These are phyloP conservation scores for Pinus tabuliformis DNA, from an alignment of 75 land plant species.

Conservation along the genomic window DNA sequence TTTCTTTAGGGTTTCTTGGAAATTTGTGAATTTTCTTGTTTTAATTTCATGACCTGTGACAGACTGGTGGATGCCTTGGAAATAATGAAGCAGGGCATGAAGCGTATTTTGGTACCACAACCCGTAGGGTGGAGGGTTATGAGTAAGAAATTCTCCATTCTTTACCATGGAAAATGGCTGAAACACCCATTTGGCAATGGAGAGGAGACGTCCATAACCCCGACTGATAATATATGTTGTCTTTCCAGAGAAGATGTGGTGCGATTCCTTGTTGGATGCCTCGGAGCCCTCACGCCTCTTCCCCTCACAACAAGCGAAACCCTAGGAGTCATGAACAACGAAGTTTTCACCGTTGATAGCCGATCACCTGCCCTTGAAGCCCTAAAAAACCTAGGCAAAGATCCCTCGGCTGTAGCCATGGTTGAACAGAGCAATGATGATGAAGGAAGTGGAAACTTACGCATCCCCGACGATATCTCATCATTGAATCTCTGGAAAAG, in stretches of 20 bases:
- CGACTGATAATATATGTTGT: conserved; percentile 62
- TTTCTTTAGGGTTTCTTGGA: neutral
- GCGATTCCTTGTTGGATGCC: conserved; percentile 74
- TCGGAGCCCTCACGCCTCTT: conserved; percentile 74
- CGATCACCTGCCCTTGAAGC: conserved; percentile 50
- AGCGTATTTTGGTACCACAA: too few relatives aligned
- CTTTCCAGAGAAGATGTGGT: conserved; percentile 78
- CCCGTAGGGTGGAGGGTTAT: too few relatives aligned
- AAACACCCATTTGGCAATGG: conserved; percentile 19
- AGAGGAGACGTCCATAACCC: conserved; percentile 11
- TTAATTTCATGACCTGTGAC: too few relatives aligned
- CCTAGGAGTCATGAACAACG: conserved; percentile 43
- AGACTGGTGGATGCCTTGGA: too few relatives aligned
- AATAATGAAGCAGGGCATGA: too few relatives aligned
- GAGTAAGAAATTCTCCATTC: conserved; percentile 42
- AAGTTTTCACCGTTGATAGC: conserved; percentile 38
- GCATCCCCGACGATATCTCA: conserved; percentile 79
- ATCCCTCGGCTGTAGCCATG: conserved; percentile 72
- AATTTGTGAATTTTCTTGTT: neutral
- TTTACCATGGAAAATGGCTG: conserved; percentile 68
- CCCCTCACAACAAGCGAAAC: conserved; percentile 72
- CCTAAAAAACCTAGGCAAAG: conserved; percentile 22
- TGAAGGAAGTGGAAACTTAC: conserved; percentile 15
- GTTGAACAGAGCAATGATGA: conserved; percentile 39
- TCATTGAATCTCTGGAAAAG: conserved; percentile 63